Conservation (phyloP, 352 stramenopile genomes). For the Phytophthora palmivora region DNA sequence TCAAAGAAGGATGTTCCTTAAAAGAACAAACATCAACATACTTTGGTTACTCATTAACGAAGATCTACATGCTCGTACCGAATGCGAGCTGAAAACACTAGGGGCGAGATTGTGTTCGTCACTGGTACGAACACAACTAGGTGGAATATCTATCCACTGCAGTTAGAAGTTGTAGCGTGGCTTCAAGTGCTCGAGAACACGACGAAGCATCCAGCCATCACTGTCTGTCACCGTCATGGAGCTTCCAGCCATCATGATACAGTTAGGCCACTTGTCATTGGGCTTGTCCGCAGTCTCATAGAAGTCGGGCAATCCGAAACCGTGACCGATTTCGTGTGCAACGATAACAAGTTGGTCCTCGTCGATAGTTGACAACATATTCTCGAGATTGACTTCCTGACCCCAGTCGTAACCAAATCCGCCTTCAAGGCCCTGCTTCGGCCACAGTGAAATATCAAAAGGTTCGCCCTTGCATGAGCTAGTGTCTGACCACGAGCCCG, state of each 20-base stretch:
- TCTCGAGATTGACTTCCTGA: conserved; percentile 33
- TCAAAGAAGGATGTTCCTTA: too few relatives aligned
- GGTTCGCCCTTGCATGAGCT: conserved; percentile 35
- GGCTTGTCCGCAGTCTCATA: conserved; percentile 15
- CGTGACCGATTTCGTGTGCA: conserved; percentile 41
- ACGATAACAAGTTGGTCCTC: conserved; percentile 32
- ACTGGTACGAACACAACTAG: neutral
- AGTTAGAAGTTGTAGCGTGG: conserved; percentile 22
- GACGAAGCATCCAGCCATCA: conserved; percentile 31
- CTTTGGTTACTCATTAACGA: neutral
- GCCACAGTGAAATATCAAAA: conserved; percentile 50
- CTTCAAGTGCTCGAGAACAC: conserved; percentile 24
- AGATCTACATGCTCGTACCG: conserved; percentile 6
- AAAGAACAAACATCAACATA: conserved; percentile 2
- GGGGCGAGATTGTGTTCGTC: too few relatives aligned
- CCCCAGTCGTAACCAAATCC: conserved; percentile 28
- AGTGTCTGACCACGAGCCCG: conserved; percentile 26
- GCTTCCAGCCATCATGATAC: conserved; percentile 25
- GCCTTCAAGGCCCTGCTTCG: conserved; percentile 32
- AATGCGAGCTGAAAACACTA: neutral
- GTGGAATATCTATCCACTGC: conserved; percentile 1
- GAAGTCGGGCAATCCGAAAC: conserved; percentile 24
- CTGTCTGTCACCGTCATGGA: conserved; percentile 22
- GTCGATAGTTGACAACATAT: conserved; percentile 34
- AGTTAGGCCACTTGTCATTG: conserved; percentile 7